Base-by-base conservation (phyloP, 2,329 filamentous ascomycete genomes). In the Venturia pyrina region DNA sequence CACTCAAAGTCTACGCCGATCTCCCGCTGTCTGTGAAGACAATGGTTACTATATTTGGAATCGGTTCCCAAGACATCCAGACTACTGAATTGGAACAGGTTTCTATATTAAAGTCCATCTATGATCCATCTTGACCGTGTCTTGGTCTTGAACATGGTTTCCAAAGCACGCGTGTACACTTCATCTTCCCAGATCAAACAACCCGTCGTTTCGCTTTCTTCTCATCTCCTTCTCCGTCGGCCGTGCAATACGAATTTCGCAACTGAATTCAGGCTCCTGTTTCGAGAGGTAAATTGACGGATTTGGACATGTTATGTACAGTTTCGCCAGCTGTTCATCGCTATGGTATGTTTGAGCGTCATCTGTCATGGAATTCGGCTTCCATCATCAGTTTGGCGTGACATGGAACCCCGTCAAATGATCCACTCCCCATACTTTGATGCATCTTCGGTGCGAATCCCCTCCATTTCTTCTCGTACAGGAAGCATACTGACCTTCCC, bases 381-480 rank as follows among this genome's bases (percentile, higher is more conserved):
- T 57, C 28, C 50, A 19, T 37, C 50, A 24, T n/a, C 46, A 32
- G 8, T 21, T 37, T 37, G 11, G n/a, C 10, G 32, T 32, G 10
- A 37, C 8, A 15, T 21, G 53, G 37, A 59, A 37, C 32, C 17
- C 37, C 32, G 8, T 37, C 48, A 28, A 28, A 41, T 15, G 4
- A 57, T 7, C 64, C 78, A 82, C 61, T 75, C 73, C 64, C 72
- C 69, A 69, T 82, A 82, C 13, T 71, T 65, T 5, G 66, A 66
- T 19, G 72, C 67, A 46, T 79, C 73, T 69, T 83, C 81, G 32
- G 70, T 64, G 66, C 73, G 73, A 7, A 83, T 78, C 4, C 90
- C 90, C 69, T 90, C 85, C 80, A 89, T 86, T 75, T 91, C 89
- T 66, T 90, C 88, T 74, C 85, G 83, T 1, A 91, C 88, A 0